Base-by-base conservation (phyloP, 148 eudicot genomes). In the Dysphania ambrosioides region DNA sequence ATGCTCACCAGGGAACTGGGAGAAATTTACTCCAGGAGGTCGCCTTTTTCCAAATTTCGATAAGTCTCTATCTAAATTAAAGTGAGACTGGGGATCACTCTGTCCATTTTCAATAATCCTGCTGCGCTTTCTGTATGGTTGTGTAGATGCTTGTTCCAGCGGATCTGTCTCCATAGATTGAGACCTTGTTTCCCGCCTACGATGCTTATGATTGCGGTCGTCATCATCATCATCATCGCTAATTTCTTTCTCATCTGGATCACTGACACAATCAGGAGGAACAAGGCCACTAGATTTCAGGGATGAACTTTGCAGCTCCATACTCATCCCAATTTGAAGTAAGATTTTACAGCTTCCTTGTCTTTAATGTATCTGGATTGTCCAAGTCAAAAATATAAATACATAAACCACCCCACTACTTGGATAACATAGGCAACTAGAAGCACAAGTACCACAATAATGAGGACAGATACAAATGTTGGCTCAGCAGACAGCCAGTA, bases 181-280 rank as follows among this genome's bases (percentile, higher is more conserved):
- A 78, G 96, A 86, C 64, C 75, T 79, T 29, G 88, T 82, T 10
- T 90, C 98, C 78, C 88, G 79, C 75, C 93, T 88, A 77, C 98
- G 96, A 80, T 92, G 98, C 88, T 94, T 94, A 79, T 94, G 97
- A 75, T 94, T 94, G 72, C 98, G 98, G 79, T 94, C 98, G n/a
- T n/a, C n/a, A 87, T 94, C 97, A 75, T 94, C 97, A 41, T 93
- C 98, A 68, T 93, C 93, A 74, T 93, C 98, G 83, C 92, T 92
- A 34, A 92, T 80, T 86, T 92, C 97, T 77, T 85, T 88, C 78
- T 94, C 98, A 69, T 94, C 98, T 55, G 89, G 90, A 85, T 94
- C 91, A 85, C 84, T 82, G 68, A 66, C 81, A 81, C 75, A 79
- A 76, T 90, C 88, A 74, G 88, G 77, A 81, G 92, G 89, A 76